A percentile compares a stretch with the other conserved stretches of the same genome.
These are phyloP conservation scores for Penicillium longicatenatum DNA, from an alignment of 495 filamentous ascomycete genomes.

Conservation along the genomic window DNA sequence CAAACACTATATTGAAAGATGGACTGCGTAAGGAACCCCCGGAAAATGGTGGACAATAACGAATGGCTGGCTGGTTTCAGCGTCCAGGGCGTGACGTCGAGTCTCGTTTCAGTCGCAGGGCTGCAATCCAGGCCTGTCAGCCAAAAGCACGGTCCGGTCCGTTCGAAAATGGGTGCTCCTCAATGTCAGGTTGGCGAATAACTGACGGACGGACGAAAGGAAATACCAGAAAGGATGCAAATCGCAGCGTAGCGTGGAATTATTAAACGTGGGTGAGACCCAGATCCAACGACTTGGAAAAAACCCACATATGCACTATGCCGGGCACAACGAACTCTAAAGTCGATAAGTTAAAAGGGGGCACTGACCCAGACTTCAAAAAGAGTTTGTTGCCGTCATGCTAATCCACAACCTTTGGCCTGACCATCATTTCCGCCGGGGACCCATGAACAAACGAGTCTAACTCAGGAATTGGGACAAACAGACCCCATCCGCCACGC, in stretches of 20 bases:
- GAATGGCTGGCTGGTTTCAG: neutral
- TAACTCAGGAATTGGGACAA: constrained; percentile 9
- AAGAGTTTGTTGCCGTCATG: constrained; percentile 5
- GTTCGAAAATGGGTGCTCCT: neutral
- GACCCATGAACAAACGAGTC: constrained; percentile 1
- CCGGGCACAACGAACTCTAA: constrained; percentile 22
- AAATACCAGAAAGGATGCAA: constrained; percentile 3
- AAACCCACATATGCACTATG: constrained; percentile 6
- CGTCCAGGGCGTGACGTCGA: neutral
- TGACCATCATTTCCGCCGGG: constrained; percentile 18
- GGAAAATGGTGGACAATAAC: neutral
- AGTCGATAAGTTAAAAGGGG: constrained; percentile 13
- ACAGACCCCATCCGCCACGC: constrained; percentile 4
- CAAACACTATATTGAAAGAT: neutral
- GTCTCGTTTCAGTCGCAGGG: neutral
- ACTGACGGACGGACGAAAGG: constrained; percentile 3
- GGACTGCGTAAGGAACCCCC: neutral
- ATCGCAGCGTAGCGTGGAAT: constrained; percentile 5
- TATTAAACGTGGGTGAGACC: constrained; percentile 16
- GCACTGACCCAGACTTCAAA: neutral
- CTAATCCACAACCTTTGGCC: neutral
- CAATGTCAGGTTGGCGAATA: constrained; percentile 1
- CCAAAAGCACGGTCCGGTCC: neutral
- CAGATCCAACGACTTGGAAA: constrained; percentile 10
- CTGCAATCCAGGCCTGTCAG: neutral